phyloP scores from a whole-genome alignment of 116 monocot species.

The Phalaenopsis hybrid region DNA sequence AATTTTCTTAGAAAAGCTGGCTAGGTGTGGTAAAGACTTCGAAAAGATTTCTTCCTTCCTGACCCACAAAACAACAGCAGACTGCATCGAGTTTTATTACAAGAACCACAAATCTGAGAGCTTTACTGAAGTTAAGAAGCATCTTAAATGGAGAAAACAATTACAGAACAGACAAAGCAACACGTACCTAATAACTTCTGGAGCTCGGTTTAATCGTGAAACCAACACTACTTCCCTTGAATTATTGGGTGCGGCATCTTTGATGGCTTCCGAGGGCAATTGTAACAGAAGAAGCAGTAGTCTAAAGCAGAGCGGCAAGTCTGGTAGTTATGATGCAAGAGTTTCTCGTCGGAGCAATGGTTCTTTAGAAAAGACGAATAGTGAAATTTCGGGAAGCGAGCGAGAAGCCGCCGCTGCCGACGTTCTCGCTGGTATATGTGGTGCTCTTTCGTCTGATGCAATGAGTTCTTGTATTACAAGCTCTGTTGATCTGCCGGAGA shows the following conservation, averaged over 20 bases:
- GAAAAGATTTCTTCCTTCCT: conserved; percentile 67
- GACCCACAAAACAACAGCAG: conserved; percentile 82
- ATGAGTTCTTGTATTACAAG: conserved; percentile 64
- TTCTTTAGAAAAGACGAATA: conserved; percentile 17
- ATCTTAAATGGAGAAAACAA: conserved; percentile 39
- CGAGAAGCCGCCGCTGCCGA: conserved; percentile 44
- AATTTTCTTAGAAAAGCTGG: conserved; percentile 85
- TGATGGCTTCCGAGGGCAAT: conserved; percentile 27
- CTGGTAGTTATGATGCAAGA: conserved; percentile 10
- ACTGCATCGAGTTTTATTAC: conserved; percentile 95
- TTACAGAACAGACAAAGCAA: conserved; percentile 25
- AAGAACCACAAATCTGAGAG: conserved; percentile 78
- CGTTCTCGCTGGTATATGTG: conserved; percentile 51
- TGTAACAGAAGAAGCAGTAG: conserved; percentile 8
- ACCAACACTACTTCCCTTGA: conserved; percentile 39
- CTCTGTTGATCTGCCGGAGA: conserved; percentile 46
- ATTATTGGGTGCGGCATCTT: conserved; percentile 40
- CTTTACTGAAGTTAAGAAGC: conserved; percentile 67
- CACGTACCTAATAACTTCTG: conserved; percentile 43
- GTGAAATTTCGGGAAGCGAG: conserved; percentile 24
- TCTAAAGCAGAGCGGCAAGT: conserved; percentile 20
- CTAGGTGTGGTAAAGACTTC: conserved; percentile 75
- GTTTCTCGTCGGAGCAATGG: conserved; percentile 16
- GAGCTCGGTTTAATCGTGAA: conserved; percentile 60
- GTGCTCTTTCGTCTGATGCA: conserved; percentile 63